These are phyloP conservation scores for Beauveria scarabaeidicola DNA, from an alignment of 2,329 filamentous ascomycete species.

Conservation along the genomic window DNA sequence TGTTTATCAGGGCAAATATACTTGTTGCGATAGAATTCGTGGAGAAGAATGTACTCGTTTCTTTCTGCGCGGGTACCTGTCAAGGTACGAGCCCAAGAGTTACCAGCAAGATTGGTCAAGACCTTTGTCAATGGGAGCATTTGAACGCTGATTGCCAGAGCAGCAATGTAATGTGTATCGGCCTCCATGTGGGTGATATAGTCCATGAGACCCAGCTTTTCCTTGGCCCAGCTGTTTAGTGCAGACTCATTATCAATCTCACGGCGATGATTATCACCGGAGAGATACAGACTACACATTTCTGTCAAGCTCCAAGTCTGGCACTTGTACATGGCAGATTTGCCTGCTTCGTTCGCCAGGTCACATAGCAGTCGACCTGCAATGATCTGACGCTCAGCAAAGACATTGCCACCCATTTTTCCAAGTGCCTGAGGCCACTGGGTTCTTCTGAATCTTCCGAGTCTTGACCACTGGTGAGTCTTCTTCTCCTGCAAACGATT, in stretches of 20 bases:
- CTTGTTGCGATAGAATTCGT: constrained; percentile 94
- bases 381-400: constrained; percentile 83
- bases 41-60: constrained; percentile 97
- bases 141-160: constrained; percentile 79
- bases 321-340: constrained; percentile 93
- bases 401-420: constrained; percentile 81
- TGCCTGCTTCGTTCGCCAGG: constrained; percentile 90
- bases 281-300: constrained; percentile 89
- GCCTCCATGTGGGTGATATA: constrained; percentile 91
- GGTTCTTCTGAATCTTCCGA: constrained; percentile 74
- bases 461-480: constrained; percentile 87
- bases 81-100: constrained; percentile 94
- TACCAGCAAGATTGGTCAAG: constrained; percentile 90
- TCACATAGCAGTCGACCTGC: constrained; percentile 87
- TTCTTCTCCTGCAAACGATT: constrained; percentile 84
- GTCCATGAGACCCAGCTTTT: constrained; percentile 80
- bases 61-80: constrained; percentile 94
- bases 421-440: constrained; percentile 84
- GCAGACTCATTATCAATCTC: constrained; percentile 86
- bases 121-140: constrained; percentile 92
- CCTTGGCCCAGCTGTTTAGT: constrained; percentile 70
- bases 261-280: constrained; percentile 60
- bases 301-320: constrained; percentile 97
- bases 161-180: constrained; percentile 92
- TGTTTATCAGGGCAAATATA: constrained; percentile 98